Conservation (phyloP, 1,284 basidiomycete species). For the Polyporus tsugae region DNA sequence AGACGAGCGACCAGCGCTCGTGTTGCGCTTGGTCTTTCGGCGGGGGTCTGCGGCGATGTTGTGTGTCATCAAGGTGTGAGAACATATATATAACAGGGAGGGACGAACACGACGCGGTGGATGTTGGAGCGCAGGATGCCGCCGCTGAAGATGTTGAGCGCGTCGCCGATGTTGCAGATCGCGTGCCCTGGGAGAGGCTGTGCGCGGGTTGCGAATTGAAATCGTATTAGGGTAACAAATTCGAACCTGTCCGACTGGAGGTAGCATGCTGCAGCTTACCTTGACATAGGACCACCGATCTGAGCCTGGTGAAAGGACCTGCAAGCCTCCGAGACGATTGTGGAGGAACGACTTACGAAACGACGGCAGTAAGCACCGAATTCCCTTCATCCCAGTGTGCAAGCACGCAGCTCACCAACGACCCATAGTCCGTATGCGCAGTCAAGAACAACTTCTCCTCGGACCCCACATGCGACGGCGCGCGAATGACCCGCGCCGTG, state of each 20-base stretch:
- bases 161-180: constrained; percentile 48
- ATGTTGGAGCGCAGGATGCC: constrained; percentile 47
- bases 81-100: neutral
- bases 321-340: constrained; percentile 76
- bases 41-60: constrained; percentile 33
- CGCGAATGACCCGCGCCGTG: constrained; percentile 42
- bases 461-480: constrained; percentile 26
- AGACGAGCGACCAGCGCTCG: constrained; percentile 47
- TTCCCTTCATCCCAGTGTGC: no score
- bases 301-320: constrained; percentile 68
- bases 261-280: constrained; percentile 48
- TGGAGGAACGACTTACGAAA: constrained; percentile 74
- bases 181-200: constrained; percentile 43
- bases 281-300: constrained; percentile 73
- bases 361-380: no score
- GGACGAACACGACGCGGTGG: constrained; percentile 44
- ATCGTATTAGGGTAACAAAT: no score
- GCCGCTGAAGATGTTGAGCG: constrained; percentile 47
- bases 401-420: constrained; percentile 31
- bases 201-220: no score
- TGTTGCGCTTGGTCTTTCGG: constrained; percentile 40
- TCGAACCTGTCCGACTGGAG: no score
- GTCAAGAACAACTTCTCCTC: constrained; percentile 35
- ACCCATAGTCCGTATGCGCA: constrained; percentile 47
- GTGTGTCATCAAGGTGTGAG: no score